Evolutionary conservation across 306 rosid species (phyloP), one percentile per base, ranked within the genome.

Genomic region (Notholithocarpus densiflorus): DNA sequence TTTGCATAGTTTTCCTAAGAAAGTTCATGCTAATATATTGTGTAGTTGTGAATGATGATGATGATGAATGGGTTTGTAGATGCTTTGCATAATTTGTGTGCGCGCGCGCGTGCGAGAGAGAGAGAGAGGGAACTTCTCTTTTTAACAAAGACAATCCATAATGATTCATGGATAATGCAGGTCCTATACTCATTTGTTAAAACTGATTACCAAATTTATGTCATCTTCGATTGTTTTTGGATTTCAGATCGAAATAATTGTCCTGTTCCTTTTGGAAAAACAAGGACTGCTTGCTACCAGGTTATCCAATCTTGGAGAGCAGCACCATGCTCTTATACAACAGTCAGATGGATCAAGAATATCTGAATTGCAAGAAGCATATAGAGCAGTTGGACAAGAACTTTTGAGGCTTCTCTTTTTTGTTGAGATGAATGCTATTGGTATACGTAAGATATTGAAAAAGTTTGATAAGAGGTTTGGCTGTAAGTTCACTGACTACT

Each of bases 401-500:
- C 96, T 96, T 64, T 82, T 96, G 75, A 89, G 88, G 85, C 97
- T 96, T 85, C 92, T 96, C 21, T 88, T 72, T 83, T 96, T 91
- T 84, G 90, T 96, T 4, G 99, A 96, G 85, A 83, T 96, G 71
- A 96, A 96, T 81, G 99, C 99, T 56, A 75, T 93, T 83, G 99
- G 99, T 71, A 86, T 96, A 86, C 99, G 99, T 40, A 96, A 96
- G 91, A 96, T 96, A 83, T 85, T 96, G 90, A 96, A 96, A 87
- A 96, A 96, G 86, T 93, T 96, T 72, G 99, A 96, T 80, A 96
- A 96, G 77, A 97, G 97, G 76, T 90, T 96, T 84, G 90, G 98
- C 80, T 89, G 90, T 76, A 90, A 89, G 83, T 96, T 96, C 89
- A 96, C 99, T 8, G 92, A 96, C 74, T 93, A 96, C 85, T 96